Evolutionary conservation across 257 asterid genomes (phyloP).

Genomic region (Capsicum rhomboideum): DNA sequence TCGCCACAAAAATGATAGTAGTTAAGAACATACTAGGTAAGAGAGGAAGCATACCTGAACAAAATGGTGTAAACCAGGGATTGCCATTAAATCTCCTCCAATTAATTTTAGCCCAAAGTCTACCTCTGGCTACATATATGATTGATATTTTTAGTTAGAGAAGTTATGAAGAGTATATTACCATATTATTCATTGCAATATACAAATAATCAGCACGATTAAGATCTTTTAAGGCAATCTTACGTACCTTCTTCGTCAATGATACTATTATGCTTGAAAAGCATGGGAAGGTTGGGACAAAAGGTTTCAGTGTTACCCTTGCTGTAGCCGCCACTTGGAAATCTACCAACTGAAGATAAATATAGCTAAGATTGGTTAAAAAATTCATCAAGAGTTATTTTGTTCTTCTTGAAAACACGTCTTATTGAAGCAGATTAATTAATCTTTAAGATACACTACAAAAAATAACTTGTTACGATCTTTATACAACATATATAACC

Average conservation of each 20-base stretch:
- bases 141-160: not conserved
- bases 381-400: not conserved
- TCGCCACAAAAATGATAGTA: not conserved
- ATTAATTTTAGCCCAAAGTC: slow-evolving; percentile 68
- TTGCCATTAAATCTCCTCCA: slow-evolving; percentile 76
- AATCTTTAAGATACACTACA: not conserved
- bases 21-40: not conserved
- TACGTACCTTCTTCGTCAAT: slow-evolving; percentile 62
- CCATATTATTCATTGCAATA: not conserved
- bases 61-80: slow-evolving; percentile 65
- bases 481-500: not conserved
- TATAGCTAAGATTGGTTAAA: not conserved
- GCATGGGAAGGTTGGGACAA: slow-evolving; percentile 79
- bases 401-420: not conserved
- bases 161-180: not conserved
- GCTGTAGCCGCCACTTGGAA: slow-evolving; percentile 57
- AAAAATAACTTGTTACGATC: not conserved
- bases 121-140: slow-evolving; percentile 64
- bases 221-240: not conserved
- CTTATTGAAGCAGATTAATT: not conserved
- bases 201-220: not conserved
- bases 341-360: slow-evolving; percentile 58
- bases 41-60: slow-evolving; percentile 45
- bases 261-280: slow-evolving; percentile 52
- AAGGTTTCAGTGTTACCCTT: slow-evolving; percentile 47